phyloP scores from a whole-genome alignment of 2,329 filamentous ascomycete genomes.

The Torrubiella hemipterigena region DNA sequence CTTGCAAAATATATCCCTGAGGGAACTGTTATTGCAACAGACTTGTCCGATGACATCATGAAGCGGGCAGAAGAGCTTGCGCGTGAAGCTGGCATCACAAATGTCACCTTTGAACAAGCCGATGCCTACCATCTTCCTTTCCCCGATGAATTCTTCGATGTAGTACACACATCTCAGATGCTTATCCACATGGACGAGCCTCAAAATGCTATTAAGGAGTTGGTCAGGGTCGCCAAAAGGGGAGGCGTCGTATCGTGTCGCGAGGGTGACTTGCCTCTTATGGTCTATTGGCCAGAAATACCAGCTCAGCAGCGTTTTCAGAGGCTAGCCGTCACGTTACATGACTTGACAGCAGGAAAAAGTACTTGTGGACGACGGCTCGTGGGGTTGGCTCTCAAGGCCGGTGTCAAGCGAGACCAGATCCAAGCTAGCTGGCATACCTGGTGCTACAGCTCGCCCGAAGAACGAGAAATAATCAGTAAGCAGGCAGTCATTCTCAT shows the following conservation, averaged over 20 bases:
- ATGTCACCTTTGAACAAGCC: slow-evolving; percentile 15
- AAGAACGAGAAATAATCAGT: too few species aligned
- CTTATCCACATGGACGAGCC: slow-evolving; percentile 26
- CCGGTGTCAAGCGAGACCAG: slow-evolving; percentile 12
- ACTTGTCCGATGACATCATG: slow-evolving; percentile 19
- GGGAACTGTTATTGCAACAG: slow-evolving; percentile 22
- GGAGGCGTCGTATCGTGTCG: slow-evolving; percentile 28
- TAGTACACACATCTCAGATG: slow-evolving; percentile 29
- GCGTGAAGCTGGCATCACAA: slow-evolving; percentile 11
- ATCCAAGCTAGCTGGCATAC: slow-evolving; percentile 15
- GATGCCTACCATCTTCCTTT: slow-evolving; percentile 23
- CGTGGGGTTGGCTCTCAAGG: slow-evolving; percentile 14
- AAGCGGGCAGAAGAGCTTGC: slow-evolving; percentile 10
- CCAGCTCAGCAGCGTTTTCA: slow-evolving; percentile 13
- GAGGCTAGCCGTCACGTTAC: slow-evolving; percentile 9
- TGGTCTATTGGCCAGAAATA: slow-evolving; percentile 16
- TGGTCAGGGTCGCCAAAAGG: slow-evolving; percentile 28
- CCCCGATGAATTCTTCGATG: slow-evolving; percentile 25
- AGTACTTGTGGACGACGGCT: slow-evolving; percentile 15
- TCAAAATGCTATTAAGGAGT: slow-evolving; percentile 22
- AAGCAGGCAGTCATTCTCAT: too few species aligned
- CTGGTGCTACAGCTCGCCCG: slow-evolving; percentile 15
- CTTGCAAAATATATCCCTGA: slow-evolving; percentile 25
- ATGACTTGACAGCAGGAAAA: slow-evolving; percentile 14
- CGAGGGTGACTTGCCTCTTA: slow-evolving; percentile 17